Base-by-base conservation (phyloP, 345 rosid species). In the Aquilaria malaccensis region DNA sequence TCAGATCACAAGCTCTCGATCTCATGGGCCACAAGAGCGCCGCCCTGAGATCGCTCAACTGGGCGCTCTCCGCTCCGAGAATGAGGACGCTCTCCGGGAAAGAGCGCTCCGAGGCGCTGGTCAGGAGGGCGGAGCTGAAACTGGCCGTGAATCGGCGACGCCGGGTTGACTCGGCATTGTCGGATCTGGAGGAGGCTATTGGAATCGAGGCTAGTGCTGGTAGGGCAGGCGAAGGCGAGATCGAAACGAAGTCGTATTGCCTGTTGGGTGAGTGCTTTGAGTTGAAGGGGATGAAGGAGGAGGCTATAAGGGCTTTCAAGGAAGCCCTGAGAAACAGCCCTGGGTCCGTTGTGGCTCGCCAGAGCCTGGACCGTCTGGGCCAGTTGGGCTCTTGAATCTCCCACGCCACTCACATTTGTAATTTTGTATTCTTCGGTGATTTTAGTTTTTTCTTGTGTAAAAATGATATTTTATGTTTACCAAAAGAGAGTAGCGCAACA, bases 111-210 rank as follows among this genome's bases (percentile, higher is more conserved):
- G 85, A 81, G 45, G 81, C 76, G 59, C 79, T 81, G 46, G 71
- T 79, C 7, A 76, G 67, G 65, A 75, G 87, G 58, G 89, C 83
- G 2, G 89, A 88, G 80, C 65, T 88, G 74, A 81, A 80, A 63
- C 9, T 83, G 33, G 72, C 73, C 22, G 76, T 83, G 64, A 82
- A 79, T 58, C 74, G 72, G 60, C 67, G 76, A 56, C 68, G 88
- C 63, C 77, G 89, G 47, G 79, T 68, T 60, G 87, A 81, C 59
- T 80, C 85, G 15, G 88, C 87, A 32, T 72, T 85, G 1, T 81
- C 72, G 7, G 86, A 88, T 67, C 73, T 85, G 72, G 67, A 68
- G 60, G 83, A 71, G 63, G 87, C 83, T 51, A 70, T 68, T 4
- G 43, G 43, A 9, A 37, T 37, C 43, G 43, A 5, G 43, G 43